Percentiles rank a stretch among this genome's conserved stretches.
phyloP scores from a whole-genome alignment of 768 basidiomycete genomes.

The Coprinopsis sp. region DNA sequence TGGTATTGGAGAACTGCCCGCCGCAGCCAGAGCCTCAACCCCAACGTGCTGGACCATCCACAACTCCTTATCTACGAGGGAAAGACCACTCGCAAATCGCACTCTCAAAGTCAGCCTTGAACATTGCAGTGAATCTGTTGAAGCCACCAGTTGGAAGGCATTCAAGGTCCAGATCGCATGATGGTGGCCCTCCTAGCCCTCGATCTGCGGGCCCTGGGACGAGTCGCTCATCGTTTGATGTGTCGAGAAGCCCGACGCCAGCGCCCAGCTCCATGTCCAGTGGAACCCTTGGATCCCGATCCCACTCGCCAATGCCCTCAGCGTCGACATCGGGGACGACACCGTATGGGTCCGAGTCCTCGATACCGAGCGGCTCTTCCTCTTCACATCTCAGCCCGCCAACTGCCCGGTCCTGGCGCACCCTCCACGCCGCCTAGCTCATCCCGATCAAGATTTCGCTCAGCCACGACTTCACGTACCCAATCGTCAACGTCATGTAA shows the following conservation, averaged over 20 bases:
- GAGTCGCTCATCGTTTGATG: constrained; percentile 32
- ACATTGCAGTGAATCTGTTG: constrained; percentile 39
- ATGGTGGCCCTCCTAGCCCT: constrained; percentile 16
- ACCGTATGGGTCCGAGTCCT: neutral
- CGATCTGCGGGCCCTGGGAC: neutral
- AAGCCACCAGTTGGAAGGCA: constrained; percentile 33
- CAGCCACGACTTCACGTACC: constrained; percentile 7
- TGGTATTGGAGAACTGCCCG: no score
- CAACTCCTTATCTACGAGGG: no score
- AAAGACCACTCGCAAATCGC: constrained; percentile 5
- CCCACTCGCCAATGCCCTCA: constrained; percentile 9
- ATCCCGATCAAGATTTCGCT: constrained; percentile 13
- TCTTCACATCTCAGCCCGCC: no score
- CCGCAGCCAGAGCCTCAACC: no score
- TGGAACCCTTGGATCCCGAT: neutral
- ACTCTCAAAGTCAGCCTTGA: constrained; percentile 34
- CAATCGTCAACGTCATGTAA: constrained; percentile 10
- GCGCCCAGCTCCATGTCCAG: constrained; percentile 17
- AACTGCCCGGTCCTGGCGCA: no score
- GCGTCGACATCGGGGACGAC: constrained; percentile 3
- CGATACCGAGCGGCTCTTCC: constrained; percentile 6
- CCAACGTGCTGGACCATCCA: no score
- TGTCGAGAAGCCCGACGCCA: constrained; percentile 24
- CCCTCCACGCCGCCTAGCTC: constrained; percentile 4
- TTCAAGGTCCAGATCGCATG: constrained; percentile 38